Evolutionary conservation across 345 rosid genomes (phyloP), one percentile per base, ranked within the genome.

Genomic region (Luvunga scandens): DNA sequence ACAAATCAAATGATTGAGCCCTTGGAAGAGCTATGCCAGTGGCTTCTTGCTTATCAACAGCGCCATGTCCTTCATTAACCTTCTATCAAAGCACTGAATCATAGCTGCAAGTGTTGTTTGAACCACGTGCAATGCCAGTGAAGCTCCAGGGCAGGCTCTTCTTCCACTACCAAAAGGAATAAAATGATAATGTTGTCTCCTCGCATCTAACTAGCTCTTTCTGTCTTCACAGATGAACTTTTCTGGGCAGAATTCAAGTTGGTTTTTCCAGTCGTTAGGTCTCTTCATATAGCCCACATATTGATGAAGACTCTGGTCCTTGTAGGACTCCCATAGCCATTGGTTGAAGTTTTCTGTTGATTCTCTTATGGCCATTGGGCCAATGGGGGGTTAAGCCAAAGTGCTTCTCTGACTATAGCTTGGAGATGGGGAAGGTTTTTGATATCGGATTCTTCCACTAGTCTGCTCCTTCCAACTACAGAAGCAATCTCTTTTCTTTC

Each of bases 151-250:
- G 77, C 93, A 90, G 22, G 86, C 85, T 84, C 94, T 88, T 78
- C 91, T 86, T 59, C 94, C 94, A 48, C 88, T 73, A 3, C 95
- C 95, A 7, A 91, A 91, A 4, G 95, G 91, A 69, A 93, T 1
- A 22, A 89, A 60, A 19, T 88, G 89, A 45, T 87, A 81, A 80
- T 78, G 75, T 66, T 90, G 84, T 27, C 89, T 93, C 75, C 82
- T 87, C 62, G 87, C 82, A 38, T 90, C 94, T 75, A 87, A 10
- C 74, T 81, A 75, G 9, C 67, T 81, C 81, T 36, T 71, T 55
- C 50, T 78, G 19, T 78, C 45, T 39, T 9, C 45, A 39, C 10
- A 0, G 9, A 39, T 39, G 10, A 39, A 39, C 45, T 8, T 39
- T 9, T 39, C 12, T 39, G 12, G 39, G 12, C 12, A 9, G 12